Evolutionary conservation across 768 basidiomycete genomes (phyloP), one percentile per base, ranked within the genome.

Genomic region (Dioszegia aurantiaca): DNA sequence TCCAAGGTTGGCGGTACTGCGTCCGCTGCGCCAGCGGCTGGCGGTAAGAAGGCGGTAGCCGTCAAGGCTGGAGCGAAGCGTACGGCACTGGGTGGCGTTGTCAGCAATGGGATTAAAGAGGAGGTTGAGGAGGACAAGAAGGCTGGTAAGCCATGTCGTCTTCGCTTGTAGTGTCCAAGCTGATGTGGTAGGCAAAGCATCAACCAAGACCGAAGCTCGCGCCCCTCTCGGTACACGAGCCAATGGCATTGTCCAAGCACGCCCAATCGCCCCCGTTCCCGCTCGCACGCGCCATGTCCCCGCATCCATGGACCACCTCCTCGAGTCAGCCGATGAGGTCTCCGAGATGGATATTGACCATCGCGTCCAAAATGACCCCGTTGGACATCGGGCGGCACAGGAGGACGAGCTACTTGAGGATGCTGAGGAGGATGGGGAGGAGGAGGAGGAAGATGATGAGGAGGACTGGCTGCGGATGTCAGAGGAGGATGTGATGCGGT

Each of bases 71-170:
- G 79, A 41, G 78, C 80, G 21, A 84, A 85, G 73, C 83, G 90
- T 64, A 81, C 86, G 30, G 89, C 85, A 39, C 81, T 93, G 48
- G 84, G 85, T 58, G 90, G 91, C 78, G 89, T 93, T 61, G 89
- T 92, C 62, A 87, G 87, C 43, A 85, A 83, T 44, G 59, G 62
- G 14, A 59, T 59, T 49, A 83, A 83, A 60, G 85, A 68, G 40
- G 67, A 69, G 37, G 27, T 54, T 28, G 52, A 61, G n/a, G 68
- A 69, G 30, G 64, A 44, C 14, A 61, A 67, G 60, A 69, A 69
- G 49, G 54, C 64, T 51, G 17, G 63, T 67, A 49, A 61, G 70
- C 61, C 26, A n/a, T 54, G 4, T 21, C 14, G 2, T 8, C 16
- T 52, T 40, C 21, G 17, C 31, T 39, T 5, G 14, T 11, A 8